A percentile compares a stretch with the other conserved stretches of the same genome.
Evolutionary conservation across 2,329 filamentous ascomycete species (phyloP).

Genomic region (Trichoderma atroviride): DNA sequence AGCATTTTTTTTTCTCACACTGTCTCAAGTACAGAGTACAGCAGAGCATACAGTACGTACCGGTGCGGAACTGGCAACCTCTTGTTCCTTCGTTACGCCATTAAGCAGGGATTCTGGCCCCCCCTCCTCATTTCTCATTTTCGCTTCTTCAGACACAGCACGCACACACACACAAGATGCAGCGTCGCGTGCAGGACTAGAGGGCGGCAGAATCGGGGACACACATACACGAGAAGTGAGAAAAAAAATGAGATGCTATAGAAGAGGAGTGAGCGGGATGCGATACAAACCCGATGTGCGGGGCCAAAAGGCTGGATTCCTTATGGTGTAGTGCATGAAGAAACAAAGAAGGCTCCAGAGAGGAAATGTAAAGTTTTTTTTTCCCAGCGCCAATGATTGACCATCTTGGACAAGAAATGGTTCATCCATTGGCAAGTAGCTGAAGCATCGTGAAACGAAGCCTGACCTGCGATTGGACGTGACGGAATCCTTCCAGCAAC

Average conservation of each 20-base stretch:
- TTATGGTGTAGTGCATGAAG: not conserved
- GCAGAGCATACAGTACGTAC: not conserved
- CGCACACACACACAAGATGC: not conserved
- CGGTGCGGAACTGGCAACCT: not conserved
- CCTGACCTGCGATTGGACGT: not conserved
- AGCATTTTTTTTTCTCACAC: no score
- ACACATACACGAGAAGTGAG: not conserved
- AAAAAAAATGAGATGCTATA: not conserved
- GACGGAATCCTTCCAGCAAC: not conserved
- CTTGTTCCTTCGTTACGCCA: not conserved
- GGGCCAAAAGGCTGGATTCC: no score
- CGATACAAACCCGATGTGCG: no score
- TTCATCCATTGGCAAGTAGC: not conserved
- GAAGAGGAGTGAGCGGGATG: no score
- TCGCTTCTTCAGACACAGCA: not conserved
- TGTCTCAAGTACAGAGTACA: not conserved
- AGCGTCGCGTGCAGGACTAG: not conserved
- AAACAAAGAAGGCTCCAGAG: not conserved
- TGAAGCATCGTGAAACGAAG: not conserved
- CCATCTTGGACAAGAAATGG: not conserved
- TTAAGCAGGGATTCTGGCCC: not conserved
- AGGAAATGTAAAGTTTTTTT: not conserved
- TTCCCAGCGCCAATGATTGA: not conserved
- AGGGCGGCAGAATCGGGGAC: not conserved
- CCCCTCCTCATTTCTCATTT: not conserved